These are phyloP conservation scores for Medicago lupulina DNA, from an alignment of 306 rosid genomes.

Conservation along the genomic window DNA sequence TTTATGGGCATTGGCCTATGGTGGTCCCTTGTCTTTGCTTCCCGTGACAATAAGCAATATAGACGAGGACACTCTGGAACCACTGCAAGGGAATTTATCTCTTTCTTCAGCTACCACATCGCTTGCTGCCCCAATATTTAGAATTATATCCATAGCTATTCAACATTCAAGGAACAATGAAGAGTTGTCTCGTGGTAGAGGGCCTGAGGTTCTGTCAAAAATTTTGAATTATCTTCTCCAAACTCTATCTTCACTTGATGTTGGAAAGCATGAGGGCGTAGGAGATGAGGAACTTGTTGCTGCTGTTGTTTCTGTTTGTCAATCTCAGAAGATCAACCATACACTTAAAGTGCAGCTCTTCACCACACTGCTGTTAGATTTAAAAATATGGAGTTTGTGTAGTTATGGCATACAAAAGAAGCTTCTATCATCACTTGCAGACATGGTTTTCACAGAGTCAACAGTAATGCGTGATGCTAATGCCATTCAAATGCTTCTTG, in stretches of 20 bases:
- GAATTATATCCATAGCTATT: slow-evolving; percentile 64
- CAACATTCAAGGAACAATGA: slow-evolving; percentile 87
- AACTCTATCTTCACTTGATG: slow-evolving; percentile 78
- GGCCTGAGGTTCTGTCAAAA: slow-evolving; percentile 96
- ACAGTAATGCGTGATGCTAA: slow-evolving; percentile 94
- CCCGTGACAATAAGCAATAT: slow-evolving; percentile 79
- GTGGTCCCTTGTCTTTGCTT: slow-evolving; percentile 96
- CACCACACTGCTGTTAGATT: slow-evolving; percentile 80
- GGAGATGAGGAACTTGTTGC: slow-evolving; percentile 93
- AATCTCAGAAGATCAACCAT: slow-evolving; percentile 80
- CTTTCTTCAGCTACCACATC: slow-evolving; percentile 76
- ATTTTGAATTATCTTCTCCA: slow-evolving; percentile 87
- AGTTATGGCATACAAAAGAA: slow-evolving; percentile 96
- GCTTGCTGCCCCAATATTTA: slow-evolving; percentile 59
- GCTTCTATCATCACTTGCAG: slow-evolving; percentile 97
- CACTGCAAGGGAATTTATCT: slow-evolving; percentile 61
- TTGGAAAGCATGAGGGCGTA: slow-evolving; percentile 75
- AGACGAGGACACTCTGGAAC: slow-evolving; percentile 74
- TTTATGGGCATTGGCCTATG: slow-evolving; percentile 94
- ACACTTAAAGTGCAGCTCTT: slow-evolving; percentile 91
- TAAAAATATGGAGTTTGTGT: slow-evolving; percentile 95
- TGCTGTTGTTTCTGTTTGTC: slow-evolving; percentile 89
- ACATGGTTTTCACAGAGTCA: slow-evolving; percentile 96
- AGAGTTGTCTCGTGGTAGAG: slow-evolving; percentile 83
- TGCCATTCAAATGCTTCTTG: slow-evolving; percentile 98